Base-by-base conservation (phyloP, 2,329 filamentous ascomycete genomes). In the Pseudocercospora fuligena region DNA sequence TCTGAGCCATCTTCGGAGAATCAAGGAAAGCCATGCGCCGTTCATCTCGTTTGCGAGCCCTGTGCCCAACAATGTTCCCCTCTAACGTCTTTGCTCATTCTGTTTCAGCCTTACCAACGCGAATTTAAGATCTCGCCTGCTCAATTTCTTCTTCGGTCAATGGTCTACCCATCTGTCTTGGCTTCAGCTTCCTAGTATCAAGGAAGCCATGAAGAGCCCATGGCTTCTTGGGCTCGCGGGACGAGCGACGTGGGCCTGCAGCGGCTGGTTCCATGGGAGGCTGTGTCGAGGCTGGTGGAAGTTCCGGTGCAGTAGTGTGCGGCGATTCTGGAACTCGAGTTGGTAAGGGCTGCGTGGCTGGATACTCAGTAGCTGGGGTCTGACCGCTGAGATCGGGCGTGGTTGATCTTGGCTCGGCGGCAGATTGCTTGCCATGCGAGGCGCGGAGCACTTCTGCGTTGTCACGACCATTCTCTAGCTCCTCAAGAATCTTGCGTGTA, bases 131-230 rank as follows among this genome's bases (percentile, higher is more conserved):
- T 57, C 53, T 33, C 9, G 53, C 53, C 3, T 23, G n/a, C 12
- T 58, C 56, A 27, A 58, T 58, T 9, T 58, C 56, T 14, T 36
- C 31, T 5, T 58, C 56, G 27, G 31, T 58, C 56, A 58, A 6
- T 21, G 31, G 31, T 9, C 31, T 9, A 11, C 31, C 23, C 9
- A 58, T 9, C 56, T 58, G 56, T 36, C 21, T 19, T 6, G 31
- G 56, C 56, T 43, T 58, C 6, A 58, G 19, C 56, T 58, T 58
- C 9, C 56, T 31, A 21, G 19, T 8, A 40, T 36, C 29, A 14
- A 58, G 25, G 21, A 11, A n/a, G 56, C 31, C 56, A 12, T 33
- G 16, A 11, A 11, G 56, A n/a, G 3, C 31, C 31, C 31, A 58
- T 16, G n/a, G 16, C 56, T 40, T 58, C 29, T 36, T 58, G 8